Base-by-base conservation (phyloP, 1,284 basidiomycete species). In the Irpex sp. region DNA sequence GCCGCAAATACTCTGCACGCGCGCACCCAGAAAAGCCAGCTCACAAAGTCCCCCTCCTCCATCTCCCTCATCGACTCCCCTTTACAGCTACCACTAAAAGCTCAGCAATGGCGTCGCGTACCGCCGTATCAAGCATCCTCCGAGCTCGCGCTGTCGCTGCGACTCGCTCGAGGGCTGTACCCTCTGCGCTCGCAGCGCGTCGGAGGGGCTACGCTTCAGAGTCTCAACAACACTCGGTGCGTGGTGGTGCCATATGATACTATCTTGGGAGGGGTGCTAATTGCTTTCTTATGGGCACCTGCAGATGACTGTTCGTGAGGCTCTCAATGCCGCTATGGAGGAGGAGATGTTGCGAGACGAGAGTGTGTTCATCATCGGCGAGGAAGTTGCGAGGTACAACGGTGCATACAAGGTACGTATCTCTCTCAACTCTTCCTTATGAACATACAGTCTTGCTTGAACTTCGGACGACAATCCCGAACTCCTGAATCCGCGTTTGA, bases 301-400 rank as follows among this genome's bases (percentile, higher is more conserved):
- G 7, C 13, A 96, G 92, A 93, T 98, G 94, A 98, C 95, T 59
- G 97, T 98, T 66, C 93, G 97, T 74, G 97, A 99, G 64, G 97
- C 97, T 49, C 89, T 99, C 69, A 99, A 98, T 81, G 81, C 89
- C 65, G 97, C 97, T 43, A 97, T 99, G 94, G 97, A 99, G 82
- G 97, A 99, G 81, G 97, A 99, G 82, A 99, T 99, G 97, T 76
- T 92, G 71, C 88, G 95, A 58, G 97, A 99, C 79, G 92, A 97
- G 76, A 91, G 82, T 47, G 97, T 99, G 59, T 99, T 97, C 77
- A 80, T 99, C 74, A 80, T 99, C 71, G 97, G 97, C 68, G 97
- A 99, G 79, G 97, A 99, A 79, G 97, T 99, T 61, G 97, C 97
- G 60, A 89, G 95, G 68, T 99, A 99, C 83, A 98, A 99, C 76